A percentile compares a stretch with the other conserved stretches of the same genome.
phyloP scores from a whole-genome alignment of 2,329 filamentous ascomycete species.

The Xylaria sp. region DNA sequence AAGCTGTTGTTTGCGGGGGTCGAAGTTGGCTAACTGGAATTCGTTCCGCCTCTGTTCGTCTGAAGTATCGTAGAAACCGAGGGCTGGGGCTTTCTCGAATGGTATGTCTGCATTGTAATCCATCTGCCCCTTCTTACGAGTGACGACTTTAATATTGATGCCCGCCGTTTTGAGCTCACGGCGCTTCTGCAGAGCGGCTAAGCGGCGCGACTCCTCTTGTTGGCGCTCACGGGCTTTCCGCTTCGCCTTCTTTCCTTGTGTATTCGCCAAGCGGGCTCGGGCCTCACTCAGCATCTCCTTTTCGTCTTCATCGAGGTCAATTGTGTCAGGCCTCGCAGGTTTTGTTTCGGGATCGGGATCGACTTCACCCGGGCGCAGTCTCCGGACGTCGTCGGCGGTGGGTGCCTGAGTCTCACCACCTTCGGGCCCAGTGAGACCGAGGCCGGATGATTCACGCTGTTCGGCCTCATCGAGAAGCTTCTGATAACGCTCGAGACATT shows the following conservation, averaged over 20 bases:
- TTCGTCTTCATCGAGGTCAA: conserved; percentile 98
- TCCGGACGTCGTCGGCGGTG: conserved; percentile 90
- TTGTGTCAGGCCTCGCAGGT: conserved; percentile 92
- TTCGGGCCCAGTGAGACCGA: conserved; percentile 85
- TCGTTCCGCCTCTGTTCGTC: conserved; percentile 88
- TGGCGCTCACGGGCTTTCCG: conserved; percentile 95
- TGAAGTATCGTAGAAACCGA: conserved; percentile 91
- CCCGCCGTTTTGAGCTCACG: conserved; percentile 96
- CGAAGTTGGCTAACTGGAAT: conserved; percentile 82
- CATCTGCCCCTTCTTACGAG: conserved; percentile 95
- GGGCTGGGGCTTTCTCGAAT: conserved; percentile 89
- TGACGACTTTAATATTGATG: conserved; percentile 96
- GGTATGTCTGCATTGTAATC: conserved; percentile 99
- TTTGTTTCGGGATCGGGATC: conserved; percentile 98
- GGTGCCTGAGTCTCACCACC: conserved; percentile 89
- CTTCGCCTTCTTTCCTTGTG: conserved; percentile 99
- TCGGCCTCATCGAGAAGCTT: conserved; percentile 96
- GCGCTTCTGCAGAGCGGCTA: conserved; percentile 93
- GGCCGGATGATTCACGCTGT: conserved; percentile 80
- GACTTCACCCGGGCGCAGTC: conserved; percentile 88
- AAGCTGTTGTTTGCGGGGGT: conserved; percentile 90
- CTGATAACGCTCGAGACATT: conserved; percentile 96
- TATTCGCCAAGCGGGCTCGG: conserved; percentile 94
- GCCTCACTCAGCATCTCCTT: conserved; percentile 99
- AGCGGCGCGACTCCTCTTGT: conserved; percentile 89